Base-by-base conservation (phyloP, 2,329 filamentous ascomycete genomes). In the Colletotrichum spinosum region DNA sequence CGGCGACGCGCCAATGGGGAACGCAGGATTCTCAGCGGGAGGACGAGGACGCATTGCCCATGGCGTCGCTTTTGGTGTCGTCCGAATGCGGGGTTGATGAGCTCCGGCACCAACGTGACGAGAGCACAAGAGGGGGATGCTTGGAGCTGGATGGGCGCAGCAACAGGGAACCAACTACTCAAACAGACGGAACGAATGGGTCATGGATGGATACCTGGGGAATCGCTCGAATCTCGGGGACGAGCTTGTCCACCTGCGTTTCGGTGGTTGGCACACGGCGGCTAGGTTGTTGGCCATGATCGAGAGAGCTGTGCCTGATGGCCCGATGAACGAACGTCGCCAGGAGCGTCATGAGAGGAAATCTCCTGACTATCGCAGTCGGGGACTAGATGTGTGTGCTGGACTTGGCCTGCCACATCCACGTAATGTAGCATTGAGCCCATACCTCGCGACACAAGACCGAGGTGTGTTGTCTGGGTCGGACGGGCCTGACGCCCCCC, bases 161-260 rank as follows among this genome's bases (percentile, higher is more conserved):
- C 25, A 25, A 25, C 25, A 5, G 25, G 25, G 25, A 25, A 25
- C 25, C 25, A 25, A 25, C 25, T 25, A 5, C 25, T 25, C 25
- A 5, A 25, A 5, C 25, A 49, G 17, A 17, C 33, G 13, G 45
- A n/a, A 49, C 15, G 11, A 33, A 17, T 11, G 6, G 13, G 45
- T 50, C 6, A 51, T 42, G 55, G 55, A 58, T 55, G 62, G 57
- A 55, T 45, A 60, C 51, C 58, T 53, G 62, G 60, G 54, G 56
- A 60, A 42, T 59, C 60, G 60, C 60, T 64, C 60, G 60, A 59
- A 64, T 53, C 60, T 64, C 60, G 60, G 60, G 55, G 56, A 63
- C 33, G 2, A 50, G 45, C 17, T 11, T 17, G 33, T 48, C 15
- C 13, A 25, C 25, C 25, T 25, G 4, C 25, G 25, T 25, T 5